Base-by-base conservation (phyloP, 768 basidiomycete species). In the Holtermanniella nyarrowii region DNA sequence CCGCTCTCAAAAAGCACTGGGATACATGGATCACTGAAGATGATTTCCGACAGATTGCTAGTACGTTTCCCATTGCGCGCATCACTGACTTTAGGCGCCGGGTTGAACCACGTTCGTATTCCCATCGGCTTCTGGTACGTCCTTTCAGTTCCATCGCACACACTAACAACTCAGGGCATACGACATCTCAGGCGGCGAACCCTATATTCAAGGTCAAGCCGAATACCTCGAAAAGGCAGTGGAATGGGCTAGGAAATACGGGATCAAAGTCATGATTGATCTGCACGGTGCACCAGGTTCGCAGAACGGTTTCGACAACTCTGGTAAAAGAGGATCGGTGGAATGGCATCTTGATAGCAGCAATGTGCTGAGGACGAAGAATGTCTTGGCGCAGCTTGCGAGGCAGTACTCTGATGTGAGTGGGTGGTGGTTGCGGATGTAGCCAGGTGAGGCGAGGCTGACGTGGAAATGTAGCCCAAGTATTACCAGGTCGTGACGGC, bases 21-120 rank as follows among this genome's bases (percentile, higher is more conserved):
- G 58, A 73, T 45, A 69, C 63, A 5, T 75, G 67, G 61, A 62
- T 73, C 46, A 74, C 73, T 1, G 70, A 74, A 49, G 65, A 62
- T 42, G 74, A 75, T 53, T 66, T 71, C 53, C 47, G 48, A 24
- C 62, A 62, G 50, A 66, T 71, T 40, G 61, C 62, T 43, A 63
- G 68, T 69, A 42, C 54, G 68, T 66, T 14, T 5, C 13, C 4
- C 10, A 24, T 22, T 37, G 4, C 4, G 18, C 22, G 23, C 44
- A 14, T 53, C 18, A 18, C 18, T 26, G 24, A 20, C 31, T 27
- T 16, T 26, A 56, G 54, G 49, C 23, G 54, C 54, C 48, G 54
- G 54, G 44, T 46, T 68, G 16, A 65, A 71, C 52, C 68, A 71
- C 50, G 65, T 71, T 37, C 54, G 68, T 21, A 61, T 71, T 5